phyloP scores from a whole-genome alignment of 208 protist species.

The Leishmania mexicana region DNA sequence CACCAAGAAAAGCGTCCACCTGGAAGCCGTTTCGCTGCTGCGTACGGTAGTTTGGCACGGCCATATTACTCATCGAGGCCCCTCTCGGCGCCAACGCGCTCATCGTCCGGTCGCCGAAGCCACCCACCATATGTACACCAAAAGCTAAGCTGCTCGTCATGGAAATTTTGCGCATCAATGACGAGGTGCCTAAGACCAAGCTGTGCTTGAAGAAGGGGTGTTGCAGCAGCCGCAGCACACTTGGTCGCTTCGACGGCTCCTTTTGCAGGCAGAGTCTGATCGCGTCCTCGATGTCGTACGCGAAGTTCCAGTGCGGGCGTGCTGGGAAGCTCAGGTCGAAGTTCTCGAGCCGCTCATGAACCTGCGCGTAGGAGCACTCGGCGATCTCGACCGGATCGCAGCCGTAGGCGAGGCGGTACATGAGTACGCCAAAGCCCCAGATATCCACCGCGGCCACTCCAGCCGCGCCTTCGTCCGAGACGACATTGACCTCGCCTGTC shows the following conservation, averaged over 20 bases:
- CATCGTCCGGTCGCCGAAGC: constrained; percentile 21
- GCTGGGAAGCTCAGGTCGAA: constrained; percentile 45
- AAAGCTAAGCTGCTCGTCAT: constrained; percentile 32
- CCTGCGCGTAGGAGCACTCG: constrained; percentile 57
- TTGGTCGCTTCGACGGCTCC: constrained; percentile 54
- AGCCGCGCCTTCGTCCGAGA: constrained; percentile 16
- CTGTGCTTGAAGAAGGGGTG: constrained; percentile 62
- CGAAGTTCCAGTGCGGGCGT: constrained; percentile 50
- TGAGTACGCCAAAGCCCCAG: constrained; percentile 82
- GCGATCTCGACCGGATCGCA: constrained; percentile 62
- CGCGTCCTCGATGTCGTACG: constrained; percentile 47
- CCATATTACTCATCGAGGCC: constrained; percentile 27
- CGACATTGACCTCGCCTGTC: constrained; percentile 16
- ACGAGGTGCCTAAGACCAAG: constrained; percentile 15
- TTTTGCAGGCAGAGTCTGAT: constrained; percentile 66
- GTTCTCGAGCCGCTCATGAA: constrained; percentile 39
- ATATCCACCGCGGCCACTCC: constrained; percentile 63
- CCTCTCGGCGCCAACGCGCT: constrained; percentile 23
- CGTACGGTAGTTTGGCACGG: constrained; percentile 19
- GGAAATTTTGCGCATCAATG: constrained; percentile 24
- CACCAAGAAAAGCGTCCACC: constrained; percentile 51
- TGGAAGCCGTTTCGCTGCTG: constrained; percentile 56
- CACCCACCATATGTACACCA: constrained; percentile 18
- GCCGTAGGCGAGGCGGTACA: constrained; percentile 85
- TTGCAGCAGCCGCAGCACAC: constrained; percentile 52